Evolutionary conservation across 179 eudicot species (phyloP), one percentile per base, ranked within the genome.

Genomic region (Carnegiea gigantea): DNA sequence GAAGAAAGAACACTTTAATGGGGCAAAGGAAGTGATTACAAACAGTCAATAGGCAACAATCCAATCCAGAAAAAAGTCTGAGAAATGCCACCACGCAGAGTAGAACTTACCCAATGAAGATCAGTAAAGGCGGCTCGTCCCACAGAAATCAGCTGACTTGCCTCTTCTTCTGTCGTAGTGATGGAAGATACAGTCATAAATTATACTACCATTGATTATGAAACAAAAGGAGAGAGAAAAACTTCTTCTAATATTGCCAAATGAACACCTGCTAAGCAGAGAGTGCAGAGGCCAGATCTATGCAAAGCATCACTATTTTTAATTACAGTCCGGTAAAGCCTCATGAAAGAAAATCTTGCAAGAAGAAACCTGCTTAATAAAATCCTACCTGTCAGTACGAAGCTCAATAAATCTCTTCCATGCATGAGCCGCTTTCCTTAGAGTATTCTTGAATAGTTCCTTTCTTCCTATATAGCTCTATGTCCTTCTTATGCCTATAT

Each of bases 51-150:
- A 33, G 36, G 36, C 36, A 40, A 40, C 44, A 40, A 40, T 40
- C 44, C 44, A 40, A 40, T 40, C 17, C 57, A 2, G 57, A 17
- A 57, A 57, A 23, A n/a, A 57, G 64, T 57, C 75, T 68, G 48
- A 28, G 24, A 18, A 18, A 51, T 17, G 10, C 53, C 57, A 51
- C 3, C 6, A 57, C 0, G 24, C 40, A 36, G 33, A 54, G 23
- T 26, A 79, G 6, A 64, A 33, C 23, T 80, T 92, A 96, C 99
- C 99, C 98, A 96, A 77, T 96, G 99, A 83, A 93, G 97, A 87
- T 96, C 99, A 15, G 97, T 93, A 84, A 75, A 96, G 76, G 97
- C 91, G 99, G 93, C 81, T 96, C 92, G 84, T 96, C 99, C 99
- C 79, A 93, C 92, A 82, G 81, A 96, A 82, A 84, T 89, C 83